These are phyloP conservation scores for Xanthoconium stramineum DNA, from an alignment of 768 basidiomycete genomes.

Conservation along the genomic window DNA sequence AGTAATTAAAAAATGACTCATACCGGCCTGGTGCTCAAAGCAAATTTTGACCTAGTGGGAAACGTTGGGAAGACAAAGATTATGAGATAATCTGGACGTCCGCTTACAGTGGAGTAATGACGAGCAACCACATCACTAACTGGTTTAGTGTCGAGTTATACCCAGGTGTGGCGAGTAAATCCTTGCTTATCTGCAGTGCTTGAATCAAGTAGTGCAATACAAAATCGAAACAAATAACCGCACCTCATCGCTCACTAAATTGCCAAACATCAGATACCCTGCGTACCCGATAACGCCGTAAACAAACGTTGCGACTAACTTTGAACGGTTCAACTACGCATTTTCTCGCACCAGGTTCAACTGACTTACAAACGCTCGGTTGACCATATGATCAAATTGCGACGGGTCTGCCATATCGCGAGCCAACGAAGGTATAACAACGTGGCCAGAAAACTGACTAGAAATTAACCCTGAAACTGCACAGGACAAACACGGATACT, in stretches of 20 bases:
- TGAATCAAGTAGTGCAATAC: background rate
- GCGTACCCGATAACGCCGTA: slow-evolving; percentile 69
- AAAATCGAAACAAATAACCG: slow-evolving; percentile 12
- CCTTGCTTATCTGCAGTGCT: slow-evolving; percentile 66
- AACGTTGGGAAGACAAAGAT: slow-evolving; percentile 15
- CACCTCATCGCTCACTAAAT: slow-evolving; percentile 76
- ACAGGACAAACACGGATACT: slow-evolving; percentile 19
- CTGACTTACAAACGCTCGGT: slow-evolving; percentile 75
- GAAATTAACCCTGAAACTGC: background rate
- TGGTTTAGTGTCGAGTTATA: slow-evolving; percentile 72
- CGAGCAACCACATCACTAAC: slow-evolving; percentile 82
- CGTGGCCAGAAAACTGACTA: slow-evolving; percentile 81
- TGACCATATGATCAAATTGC: slow-evolving; percentile 78
- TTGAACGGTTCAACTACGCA: background rate
- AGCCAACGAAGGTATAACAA: slow-evolving; percentile 86
- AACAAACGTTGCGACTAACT: slow-evolving; percentile 61
- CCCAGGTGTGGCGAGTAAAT: slow-evolving; percentile 69
- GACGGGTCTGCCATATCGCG: slow-evolving; percentile 85
- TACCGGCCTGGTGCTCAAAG: slow-evolving; percentile 77
- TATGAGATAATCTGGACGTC: background rate
- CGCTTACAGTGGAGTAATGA: slow-evolving; percentile 66
- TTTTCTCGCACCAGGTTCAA: background rate
- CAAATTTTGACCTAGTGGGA: slow-evolving; percentile 73
- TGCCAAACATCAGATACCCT: slow-evolving; percentile 92
- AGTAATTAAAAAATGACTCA: slow-evolving; percentile 21